These are phyloP conservation scores for Aspergillus carlsbadensis DNA, from an alignment of 495 filamentous ascomycete species.

Conservation along the genomic window DNA sequence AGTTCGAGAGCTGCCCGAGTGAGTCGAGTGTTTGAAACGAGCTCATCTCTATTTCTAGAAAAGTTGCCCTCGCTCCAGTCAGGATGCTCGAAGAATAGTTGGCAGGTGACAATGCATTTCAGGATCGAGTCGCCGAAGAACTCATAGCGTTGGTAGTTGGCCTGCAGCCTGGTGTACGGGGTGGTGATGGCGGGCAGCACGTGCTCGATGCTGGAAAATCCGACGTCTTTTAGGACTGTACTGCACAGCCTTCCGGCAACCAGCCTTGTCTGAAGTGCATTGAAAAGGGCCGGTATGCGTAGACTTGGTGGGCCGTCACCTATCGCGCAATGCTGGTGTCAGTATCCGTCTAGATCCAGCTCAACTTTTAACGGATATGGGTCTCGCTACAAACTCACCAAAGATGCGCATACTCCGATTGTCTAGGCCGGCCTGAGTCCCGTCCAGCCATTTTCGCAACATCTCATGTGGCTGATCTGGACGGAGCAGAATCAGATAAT, in stretches of 20 bases:
- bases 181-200: slow-evolving; percentile 71
- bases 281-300: slow-evolving; percentile 71
- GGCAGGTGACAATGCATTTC: slow-evolving; percentile 68
- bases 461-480: slow-evolving; percentile 21
- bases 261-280: slow-evolving; percentile 61
- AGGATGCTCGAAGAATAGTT: slow-evolving; percentile 61
- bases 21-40: slow-evolving; percentile 72
- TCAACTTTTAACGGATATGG: too few relatives aligned
- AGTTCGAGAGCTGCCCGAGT: slow-evolving; percentile 58
- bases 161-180: slow-evolving; percentile 55
- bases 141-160: slow-evolving; percentile 82
- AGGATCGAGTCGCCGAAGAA: slow-evolving; percentile 85
- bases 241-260: slow-evolving; percentile 61
- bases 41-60: slow-evolving; percentile 60
- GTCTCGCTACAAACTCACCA: too few relatives aligned
- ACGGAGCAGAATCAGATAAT: slow-evolving; percentile 43
- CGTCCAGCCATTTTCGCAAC: slow-evolving; percentile 22
- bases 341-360: slow-evolving; percentile 45
- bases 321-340: slow-evolving; percentile 57
- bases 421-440: slow-evolving; percentile 23
- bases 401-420: too few relatives aligned
- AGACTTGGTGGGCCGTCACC: too few relatives aligned
- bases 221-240: slow-evolving; percentile 55
- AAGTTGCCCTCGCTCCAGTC: slow-evolving; percentile 79
- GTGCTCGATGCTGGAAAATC: slow-evolving; percentile 53